These are phyloP conservation scores for Psilocybe subaeruginosa DNA, from an alignment of 768 basidiomycete species.

Conservation along the genomic window DNA sequence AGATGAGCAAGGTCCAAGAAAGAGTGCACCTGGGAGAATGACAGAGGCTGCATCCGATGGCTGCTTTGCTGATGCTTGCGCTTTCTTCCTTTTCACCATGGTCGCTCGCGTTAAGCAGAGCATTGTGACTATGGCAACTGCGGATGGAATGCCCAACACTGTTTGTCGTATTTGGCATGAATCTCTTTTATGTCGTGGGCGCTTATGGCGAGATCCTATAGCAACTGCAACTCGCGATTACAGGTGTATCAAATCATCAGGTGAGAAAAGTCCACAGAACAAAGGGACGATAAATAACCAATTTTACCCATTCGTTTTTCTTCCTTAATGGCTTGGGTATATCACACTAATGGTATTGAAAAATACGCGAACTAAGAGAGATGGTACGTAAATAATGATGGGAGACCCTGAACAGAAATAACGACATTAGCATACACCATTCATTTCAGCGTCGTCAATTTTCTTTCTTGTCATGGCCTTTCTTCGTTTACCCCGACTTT, in stretches of 20 bases:
- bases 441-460: background rate
- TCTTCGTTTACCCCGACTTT: slow-evolving; percentile 23
- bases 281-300: too few species aligned
- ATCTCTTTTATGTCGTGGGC: background rate
- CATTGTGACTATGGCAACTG: background rate
- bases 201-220: background rate
- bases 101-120: background rate
- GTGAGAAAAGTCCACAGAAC: too few species aligned
- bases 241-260: too few species aligned
- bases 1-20: slow-evolving; percentile 44
- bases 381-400: background rate
- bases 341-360: too few species aligned
- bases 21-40: slow-evolving; percentile 31
- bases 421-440: background rate
- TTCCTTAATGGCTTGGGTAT: too few species aligned
- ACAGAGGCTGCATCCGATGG: slow-evolving; percentile 17
- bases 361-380: background rate
- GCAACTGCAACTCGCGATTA: too few species aligned
- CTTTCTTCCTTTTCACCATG: background rate
- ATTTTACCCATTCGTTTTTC: too few species aligned
- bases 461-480: slow-evolving; percentile 3
- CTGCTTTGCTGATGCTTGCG: background rate
- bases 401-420: background rate
- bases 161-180: background rate
- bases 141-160: background rate